Base-by-base conservation (phyloP, 192 early-diverging fungal genomes). In the Backusella tarrabulga region DNA sequence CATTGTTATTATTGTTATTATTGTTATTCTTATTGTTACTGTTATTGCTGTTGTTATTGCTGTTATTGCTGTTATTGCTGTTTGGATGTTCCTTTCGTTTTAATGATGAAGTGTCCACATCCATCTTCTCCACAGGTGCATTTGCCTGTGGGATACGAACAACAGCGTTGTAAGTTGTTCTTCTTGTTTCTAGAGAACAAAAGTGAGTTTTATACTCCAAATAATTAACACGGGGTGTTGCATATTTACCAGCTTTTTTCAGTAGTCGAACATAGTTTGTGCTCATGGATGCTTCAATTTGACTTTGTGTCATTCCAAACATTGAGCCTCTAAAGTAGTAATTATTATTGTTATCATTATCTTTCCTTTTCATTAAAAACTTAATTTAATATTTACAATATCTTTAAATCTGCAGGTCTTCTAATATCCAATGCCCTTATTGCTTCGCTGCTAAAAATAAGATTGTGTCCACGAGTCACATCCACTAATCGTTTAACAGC, bases 321-420 rank as follows among this genome's bases (percentile, higher is more conserved):
- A 78, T 67, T 12, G 73, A 34, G 12, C 80, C 76, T 12, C 73
- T 79, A 69, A 42, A n/a, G 15, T 41, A 75, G 46, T 34, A 14
- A 19, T 6, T n/a, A 12, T 34, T 32, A 32, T 32, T 32, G 3
- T 32, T 32, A 32, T 32, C 3, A 32, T n/a, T 23, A 5, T 6
- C 21, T 32, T 34, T 63, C 6, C 17, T 34, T 54, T 54, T 54
- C n/a, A 11, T 21, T 21, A 56, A 56, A 56, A 54, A 17, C 17
- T 32, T 32, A 21, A 4, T 7, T 9, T 1, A 21, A 6, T 63
- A 63, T 29, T 86, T 83, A 94, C 90, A 97, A 83, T 75, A 95
- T 95, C 23, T 93, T 85, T 32, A 97, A 85, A 77, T 97, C 95
- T 71, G 91, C 88, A 7, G 92, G 90, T 46, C 93, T 89, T 32